Evolutionary conservation across 768 basidiomycete species (phyloP).

Genomic region (Sistotremastrum suecicum): DNA sequence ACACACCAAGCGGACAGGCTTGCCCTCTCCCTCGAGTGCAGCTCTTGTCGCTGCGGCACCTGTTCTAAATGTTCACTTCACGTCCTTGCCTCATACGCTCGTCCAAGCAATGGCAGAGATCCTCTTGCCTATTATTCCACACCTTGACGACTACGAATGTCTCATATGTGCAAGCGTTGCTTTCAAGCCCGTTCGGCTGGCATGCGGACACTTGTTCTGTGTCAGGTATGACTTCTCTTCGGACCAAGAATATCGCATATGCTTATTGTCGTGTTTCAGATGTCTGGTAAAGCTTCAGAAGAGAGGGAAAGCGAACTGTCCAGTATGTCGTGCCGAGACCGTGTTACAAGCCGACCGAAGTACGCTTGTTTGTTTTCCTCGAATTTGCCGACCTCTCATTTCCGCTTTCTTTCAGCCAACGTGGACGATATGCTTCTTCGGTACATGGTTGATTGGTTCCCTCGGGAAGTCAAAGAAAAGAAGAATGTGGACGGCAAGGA

Average conservation of each 20-base stretch:
- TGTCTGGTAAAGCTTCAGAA: constrained; percentile 89
- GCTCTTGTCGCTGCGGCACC: constrained; percentile 2
- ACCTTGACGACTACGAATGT: constrained; percentile 75
- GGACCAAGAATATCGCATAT: not conserved
- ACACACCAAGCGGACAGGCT: constrained; percentile 77
- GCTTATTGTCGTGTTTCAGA: constrained; percentile 15
- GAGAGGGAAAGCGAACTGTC: constrained; percentile 59
- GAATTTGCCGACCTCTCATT: not conserved
- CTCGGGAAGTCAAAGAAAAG: constrained; percentile 65
- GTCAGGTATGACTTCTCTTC: constrained; percentile 28
- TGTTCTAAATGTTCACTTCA: constrained; percentile 4
- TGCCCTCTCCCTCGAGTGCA: constrained; percentile 39
- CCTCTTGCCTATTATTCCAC: constrained; percentile 67
- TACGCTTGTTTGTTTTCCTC: constrained; percentile 22
- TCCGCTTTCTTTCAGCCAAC: constrained; percentile 35
- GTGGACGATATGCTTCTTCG: constrained; percentile 68
- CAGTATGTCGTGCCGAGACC: constrained; percentile 68
- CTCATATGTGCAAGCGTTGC: constrained; percentile 82
- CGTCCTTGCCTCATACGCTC: constrained; percentile 45
- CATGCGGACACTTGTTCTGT: constrained; percentile 70
- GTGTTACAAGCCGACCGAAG: constrained; percentile 67
- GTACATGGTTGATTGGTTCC: constrained; percentile 91
- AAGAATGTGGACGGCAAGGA: constrained; percentile 63
- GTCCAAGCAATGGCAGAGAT: constrained; percentile 75
- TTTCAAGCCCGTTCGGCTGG: constrained; percentile 80